These are phyloP conservation scores for Beauveria caledonica DNA, from an alignment of 2,329 filamentous ascomycete species.

Conservation along the genomic window DNA sequence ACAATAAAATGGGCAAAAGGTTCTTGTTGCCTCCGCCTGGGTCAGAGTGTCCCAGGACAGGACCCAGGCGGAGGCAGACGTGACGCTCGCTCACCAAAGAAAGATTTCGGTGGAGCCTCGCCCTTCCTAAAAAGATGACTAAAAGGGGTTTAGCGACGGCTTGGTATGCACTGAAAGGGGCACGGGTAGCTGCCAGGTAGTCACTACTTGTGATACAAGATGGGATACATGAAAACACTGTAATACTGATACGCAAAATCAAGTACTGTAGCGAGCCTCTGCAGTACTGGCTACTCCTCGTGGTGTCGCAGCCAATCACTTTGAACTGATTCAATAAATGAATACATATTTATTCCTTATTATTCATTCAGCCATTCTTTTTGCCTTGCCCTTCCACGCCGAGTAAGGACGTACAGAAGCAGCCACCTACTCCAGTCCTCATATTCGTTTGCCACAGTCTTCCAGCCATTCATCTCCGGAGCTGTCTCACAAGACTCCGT, in stretches of 20 bases:
- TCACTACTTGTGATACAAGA: background rate
- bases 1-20: slow-evolving; percentile 15
- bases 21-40: slow-evolving; percentile 11
- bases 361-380: too few species aligned
- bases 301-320: background rate
- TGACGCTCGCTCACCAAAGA: slow-evolving; percentile 6
- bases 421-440: too few species aligned
- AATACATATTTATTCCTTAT: too few species aligned
- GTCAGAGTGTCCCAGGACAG: too few species aligned
- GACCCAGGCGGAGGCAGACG: slow-evolving; percentile 5
- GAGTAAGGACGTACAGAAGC: too few species aligned
- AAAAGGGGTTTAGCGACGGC: background rate
- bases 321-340: background rate
- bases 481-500: too few species aligned
- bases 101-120: background rate
- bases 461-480: too few species aligned
- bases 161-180: background rate
- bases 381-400: too few species aligned
- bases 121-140: background rate
- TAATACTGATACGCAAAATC: rapidly evolving
- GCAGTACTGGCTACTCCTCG: background rate
- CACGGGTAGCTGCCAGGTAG: background rate
- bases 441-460: too few species aligned
- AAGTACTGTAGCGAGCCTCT: background rate
- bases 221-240: background rate